phyloP scores from a whole-genome alignment of 345 rosid species.

The Adansonia digitata region DNA sequence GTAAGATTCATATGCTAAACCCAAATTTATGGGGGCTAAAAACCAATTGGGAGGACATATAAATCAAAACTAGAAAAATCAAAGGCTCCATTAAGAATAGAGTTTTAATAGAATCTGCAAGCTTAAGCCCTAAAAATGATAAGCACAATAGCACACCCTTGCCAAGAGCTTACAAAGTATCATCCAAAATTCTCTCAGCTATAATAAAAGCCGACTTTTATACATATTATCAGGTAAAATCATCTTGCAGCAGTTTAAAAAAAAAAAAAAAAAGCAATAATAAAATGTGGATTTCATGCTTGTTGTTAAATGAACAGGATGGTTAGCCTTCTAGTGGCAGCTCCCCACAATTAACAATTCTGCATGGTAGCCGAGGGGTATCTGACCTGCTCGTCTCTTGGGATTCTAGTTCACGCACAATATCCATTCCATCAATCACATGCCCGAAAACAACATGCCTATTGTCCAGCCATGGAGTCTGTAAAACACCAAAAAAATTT shows the following conservation, averaged over 20 bases:
- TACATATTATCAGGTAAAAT: not conserved
- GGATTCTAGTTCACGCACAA: constrained; percentile 65
- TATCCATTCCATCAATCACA: constrained; percentile 74
- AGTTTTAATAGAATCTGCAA: not conserved
- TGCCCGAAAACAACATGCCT: constrained; percentile 90
- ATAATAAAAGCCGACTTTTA: not conserved
- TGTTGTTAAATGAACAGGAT: not conserved
- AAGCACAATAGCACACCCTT: not conserved
- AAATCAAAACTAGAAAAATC: not conserved
- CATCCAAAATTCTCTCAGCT: constrained; percentile 11
- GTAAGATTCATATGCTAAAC: not conserved
- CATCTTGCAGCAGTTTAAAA: not conserved
- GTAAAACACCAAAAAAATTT: not conserved
- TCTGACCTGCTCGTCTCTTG: constrained; percentile 74
- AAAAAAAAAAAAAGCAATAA: not conserved
- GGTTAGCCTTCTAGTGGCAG: constrained; percentile 61
- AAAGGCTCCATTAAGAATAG: not conserved
- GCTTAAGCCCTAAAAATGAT: not conserved
- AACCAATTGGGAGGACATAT: not conserved
- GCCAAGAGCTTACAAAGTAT: constrained; percentile 3
- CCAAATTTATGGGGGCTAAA: not conserved
- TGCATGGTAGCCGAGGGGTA: constrained; percentile 59
- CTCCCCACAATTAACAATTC: constrained; percentile 82
- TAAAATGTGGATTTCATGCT: not conserved
- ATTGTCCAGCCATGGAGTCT: constrained; percentile 88